Base-by-base conservation (phyloP, 306 rosid genomes). In the Lupinus albus region DNA sequence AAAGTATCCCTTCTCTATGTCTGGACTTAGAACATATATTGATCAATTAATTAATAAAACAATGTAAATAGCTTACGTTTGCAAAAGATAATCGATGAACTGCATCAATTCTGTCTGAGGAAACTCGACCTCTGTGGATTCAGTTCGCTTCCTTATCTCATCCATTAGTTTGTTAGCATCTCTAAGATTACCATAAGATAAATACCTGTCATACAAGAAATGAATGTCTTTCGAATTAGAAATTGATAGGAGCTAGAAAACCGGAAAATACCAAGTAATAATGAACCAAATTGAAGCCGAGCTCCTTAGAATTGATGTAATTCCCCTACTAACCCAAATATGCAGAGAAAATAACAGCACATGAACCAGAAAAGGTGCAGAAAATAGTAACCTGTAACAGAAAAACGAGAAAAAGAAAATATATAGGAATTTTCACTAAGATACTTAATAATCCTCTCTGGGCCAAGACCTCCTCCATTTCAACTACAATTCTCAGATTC, bases 151-250 rank as follows among this genome's bases (percentile, higher is more conserved):
- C 85, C 84, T 82, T 72, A 94, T 68, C 88, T 90, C 99, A 2
- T 94, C 92, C 83, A 90, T 48, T 57, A 94, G 82, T 61, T 13
- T 11, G 87, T 90, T 94, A 53, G 99, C 97, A 80, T 90, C 97
- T 78, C 85, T 88, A 59, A 88, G 78, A 83, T 94, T 90, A 71
- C 99, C 95, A 38, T 52, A 61, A 80, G 95, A 76, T 67, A 90
- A 78, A 77, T 86, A 90, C 96, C 99, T 94, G 70, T 55, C 72
- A 65, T 6, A 54, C 72, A 50, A 76, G 41, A 68, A 73, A 53
- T 9, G 30, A 42, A 56, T 6, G 36, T 41, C 54, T 33, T 36
- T 44, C 58, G 36, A 58, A 67, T 70, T 51, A 32, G 44, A 61
- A 66, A 33, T 8, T 33, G 38, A 33, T 33, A 33, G 38, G 38